A percentile compares a stretch with the other conserved stretches of the same genome.
These are phyloP conservation scores for Phlebiopsis flavidoalba DNA, from an alignment of 768 basidiomycete species.

Conservation along the genomic window DNA sequence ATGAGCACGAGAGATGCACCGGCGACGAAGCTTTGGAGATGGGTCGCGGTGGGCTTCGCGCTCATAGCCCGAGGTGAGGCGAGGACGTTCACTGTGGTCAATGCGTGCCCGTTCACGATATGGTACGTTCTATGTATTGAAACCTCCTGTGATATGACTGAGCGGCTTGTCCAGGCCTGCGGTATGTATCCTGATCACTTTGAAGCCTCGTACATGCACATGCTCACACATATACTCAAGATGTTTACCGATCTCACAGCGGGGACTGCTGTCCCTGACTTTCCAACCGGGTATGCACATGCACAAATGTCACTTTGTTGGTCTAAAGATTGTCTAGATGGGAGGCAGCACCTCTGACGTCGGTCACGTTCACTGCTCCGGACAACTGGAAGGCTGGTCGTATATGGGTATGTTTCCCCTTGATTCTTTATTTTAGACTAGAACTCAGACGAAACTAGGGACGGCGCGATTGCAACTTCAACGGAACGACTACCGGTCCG, in stretches of 20 bases:
- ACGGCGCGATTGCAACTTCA: constrained; percentile 36
- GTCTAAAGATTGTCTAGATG: constrained; percentile 10
- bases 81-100: constrained; percentile 32
- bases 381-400: constrained; percentile 35
- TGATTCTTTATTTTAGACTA: background rate
- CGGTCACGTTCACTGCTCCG: constrained; percentile 29
- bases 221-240: constrained; percentile 3
- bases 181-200: constrained; percentile 12
- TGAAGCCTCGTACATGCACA: background rate
- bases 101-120: constrained; percentile 37
- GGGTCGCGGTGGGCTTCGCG: background rate
- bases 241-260: constrained; percentile 30
- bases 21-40: background rate
- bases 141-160: background rate
- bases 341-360: constrained; percentile 21
- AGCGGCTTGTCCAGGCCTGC: constrained; percentile 22
- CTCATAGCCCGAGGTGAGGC: background rate
- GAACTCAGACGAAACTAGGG: constrained; percentile 18
- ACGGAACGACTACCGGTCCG: constrained; percentile 24
- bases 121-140: constrained; percentile 24
- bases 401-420: constrained; percentile 27
- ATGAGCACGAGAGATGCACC: background rate
- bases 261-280: constrained; percentile 23
- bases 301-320: background rate
- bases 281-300: constrained; percentile 22